Evolutionary conservation across 768 basidiomycete species (phyloP), one percentile per base, ranked within the genome.

Genomic region (Tylopilus vinaceipallidus): DNA sequence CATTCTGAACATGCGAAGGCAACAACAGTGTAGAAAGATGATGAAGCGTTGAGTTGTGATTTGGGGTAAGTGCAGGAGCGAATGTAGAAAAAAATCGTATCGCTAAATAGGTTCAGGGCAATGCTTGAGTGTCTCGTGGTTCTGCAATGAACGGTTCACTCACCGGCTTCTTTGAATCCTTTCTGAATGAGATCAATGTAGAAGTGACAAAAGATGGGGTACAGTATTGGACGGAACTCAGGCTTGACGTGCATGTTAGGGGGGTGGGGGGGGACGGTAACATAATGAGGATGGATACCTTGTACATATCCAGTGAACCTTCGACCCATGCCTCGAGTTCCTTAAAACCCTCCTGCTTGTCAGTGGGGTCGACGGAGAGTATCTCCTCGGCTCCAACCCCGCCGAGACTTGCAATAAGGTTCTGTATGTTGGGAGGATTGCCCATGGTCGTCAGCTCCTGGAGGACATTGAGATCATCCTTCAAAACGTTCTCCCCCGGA

Each of bases 161-260:
- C 64, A 88, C 95, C 95, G 56, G 94, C 88, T 63, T 91, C 88
- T 63, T 88, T 86, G 68, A 90, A 92, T 10, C 91, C 93, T 43
- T 86, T 83, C 59, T 93, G 86, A 40, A 98, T 84, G 42, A 99
- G 79, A 66, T 98, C 95, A 26, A 99, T 76, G 67, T 95, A 98
- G 65, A 98, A 98, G 69, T 99, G 93, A 42, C 90, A 92, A 65
- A 98, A 98, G 54, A 99, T 89, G 3, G 97, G 97, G 63, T 94
- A 97, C 14, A 97, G 71, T 30, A 99, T 87, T 38, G 91, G 94
- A 38, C 89, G 79, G 59, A 99, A 88, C 69, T 99, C 95, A 47
- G 92, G 91, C 89, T 98, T 46, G 8, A 17, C 7, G 45, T 26
- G 65, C 17, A 33, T 45, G 29, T 66, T n/a, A 64, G n/a, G n/a